phyloP scores from a whole-genome alignment of 257 asterid genomes.

The Gentiana macrophylla region DNA sequence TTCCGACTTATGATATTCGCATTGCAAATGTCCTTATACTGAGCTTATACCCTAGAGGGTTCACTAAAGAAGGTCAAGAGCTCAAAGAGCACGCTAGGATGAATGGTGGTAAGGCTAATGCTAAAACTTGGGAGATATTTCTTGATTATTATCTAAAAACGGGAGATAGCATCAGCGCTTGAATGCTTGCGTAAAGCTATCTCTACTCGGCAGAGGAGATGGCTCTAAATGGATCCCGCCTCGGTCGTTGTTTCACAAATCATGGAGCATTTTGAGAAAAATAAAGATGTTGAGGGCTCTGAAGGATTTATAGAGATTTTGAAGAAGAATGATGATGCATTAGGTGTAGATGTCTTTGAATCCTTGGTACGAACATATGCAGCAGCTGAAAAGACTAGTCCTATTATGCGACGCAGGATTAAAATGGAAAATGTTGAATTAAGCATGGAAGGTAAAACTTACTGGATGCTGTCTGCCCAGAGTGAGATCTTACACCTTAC shows the following conservation, averaged over 20 bases:
- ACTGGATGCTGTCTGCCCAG: conserved; percentile 29
- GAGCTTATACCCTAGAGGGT: conserved; percentile 57
- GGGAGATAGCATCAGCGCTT: conserved; percentile 46
- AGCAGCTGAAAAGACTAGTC: conserved; percentile 36
- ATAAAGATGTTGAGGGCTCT: conserved; percentile 59
- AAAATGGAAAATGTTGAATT: conserved; percentile 85
- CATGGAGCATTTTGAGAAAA: conserved; percentile 55
- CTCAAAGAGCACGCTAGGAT: conserved; percentile 49
- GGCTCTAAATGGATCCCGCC: conserved; percentile 57
- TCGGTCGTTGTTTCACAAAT: conserved; percentile 29
- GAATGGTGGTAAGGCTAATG: conserved; percentile 63
- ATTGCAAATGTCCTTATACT: conserved; percentile 62
- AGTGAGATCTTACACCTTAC: conserved; percentile 21
- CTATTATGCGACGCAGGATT: conserved; percentile 42
- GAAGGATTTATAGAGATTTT: conserved; percentile 52
- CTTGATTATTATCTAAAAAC: conserved; percentile 52
- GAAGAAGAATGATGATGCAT: conserved; percentile 40
- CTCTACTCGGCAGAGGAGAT: conserved; percentile 48
- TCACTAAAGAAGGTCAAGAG: conserved; percentile 41
- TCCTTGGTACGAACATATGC: conserved; percentile 62
- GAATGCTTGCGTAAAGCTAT: conserved; percentile 47
- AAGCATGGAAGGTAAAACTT: conserved; percentile 60
- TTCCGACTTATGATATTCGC: conserved; percentile 60
- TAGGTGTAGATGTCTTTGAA: conserved; percentile 45
- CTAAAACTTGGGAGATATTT: conserved; percentile 84